Evolutionary conservation across 164 flowering plant genomes (phyloP), one percentile per base, ranked within the genome.

Genomic region (Chloranthus sessilifolius): DNA sequence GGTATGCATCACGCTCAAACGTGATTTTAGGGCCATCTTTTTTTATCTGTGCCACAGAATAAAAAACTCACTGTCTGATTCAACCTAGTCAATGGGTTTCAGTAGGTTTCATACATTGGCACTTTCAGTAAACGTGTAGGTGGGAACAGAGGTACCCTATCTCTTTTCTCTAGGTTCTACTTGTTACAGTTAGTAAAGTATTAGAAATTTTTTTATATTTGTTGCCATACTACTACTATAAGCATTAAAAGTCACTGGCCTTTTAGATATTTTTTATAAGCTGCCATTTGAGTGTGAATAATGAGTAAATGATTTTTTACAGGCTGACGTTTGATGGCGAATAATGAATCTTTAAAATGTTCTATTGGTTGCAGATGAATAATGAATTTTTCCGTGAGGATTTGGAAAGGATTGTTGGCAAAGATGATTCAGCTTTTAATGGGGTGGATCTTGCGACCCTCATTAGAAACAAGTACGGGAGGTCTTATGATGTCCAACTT

Each of bases 361-460:
- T 30, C 17, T 29, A 19, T 25, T 29, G 27, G 37, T 68, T 63
- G 49, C 77, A 88, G 95, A 76, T 58, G 23, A 61, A 64, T 38
- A 67, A 63, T 66, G 83, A 75, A 38, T 62, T 44, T n/a, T 61
- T 85, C 4, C 71, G 95, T 47, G 73, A 79, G 50, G 74, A 75
- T 65, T 76, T 92, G 50, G 98, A 92, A 64, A 79, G 78, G 68
- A 80, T 82, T 33, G 74, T 88, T 48, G 96, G 96, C 12, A 44
- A 47, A 39, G 95, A 88, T 80, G 98, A 92, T 69, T 81, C 95
- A 26, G 38, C 66, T 53, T 92, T 92, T 53, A 80, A 74, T 35
- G 98, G 98, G 31, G 47, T 75, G 31, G 98, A 92, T 57, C 88
- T 88, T 49, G 98, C 98, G 47, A 82, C 94, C 45, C 88, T 92